Conservation (phyloP, 208 protist species). For the Leishmania martiniquensis region DNA sequence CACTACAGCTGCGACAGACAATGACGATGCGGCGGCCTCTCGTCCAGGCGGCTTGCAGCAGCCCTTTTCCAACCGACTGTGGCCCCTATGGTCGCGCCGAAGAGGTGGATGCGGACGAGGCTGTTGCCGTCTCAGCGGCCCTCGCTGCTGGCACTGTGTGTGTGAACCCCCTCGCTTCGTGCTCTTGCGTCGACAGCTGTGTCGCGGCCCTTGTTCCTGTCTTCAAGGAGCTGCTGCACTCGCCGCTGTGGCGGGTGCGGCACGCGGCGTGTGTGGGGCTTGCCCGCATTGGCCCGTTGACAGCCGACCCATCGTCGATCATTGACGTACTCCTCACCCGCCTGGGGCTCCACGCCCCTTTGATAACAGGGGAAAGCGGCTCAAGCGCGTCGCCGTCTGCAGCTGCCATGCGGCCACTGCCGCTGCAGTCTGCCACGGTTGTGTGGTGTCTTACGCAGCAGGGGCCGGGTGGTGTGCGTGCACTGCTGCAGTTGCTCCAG, state of each 20-base stretch:
- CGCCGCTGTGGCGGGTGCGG: conserved; percentile 50
- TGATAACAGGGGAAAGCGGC: neutral
- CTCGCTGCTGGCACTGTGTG: conserved; percentile 49
- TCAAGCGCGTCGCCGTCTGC: neutral
- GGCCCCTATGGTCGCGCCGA: neutral
- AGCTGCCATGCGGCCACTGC: conserved; percentile 3
- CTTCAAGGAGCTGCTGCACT: conserved; percentile 32
- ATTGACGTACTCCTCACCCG: conserved; percentile 7
- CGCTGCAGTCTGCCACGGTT: conserved; percentile 37
- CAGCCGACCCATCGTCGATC: conserved; percentile 19
- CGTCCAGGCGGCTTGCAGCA: neutral
- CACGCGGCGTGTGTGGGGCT: conserved; percentile 66
- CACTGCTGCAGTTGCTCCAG: conserved; percentile 31
- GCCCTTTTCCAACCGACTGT: neutral
- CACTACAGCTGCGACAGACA: conserved; percentile 21
- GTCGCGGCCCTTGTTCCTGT: conserved; percentile 7
- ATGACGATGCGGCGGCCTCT: conserved; percentile 23
- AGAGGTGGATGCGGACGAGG: conserved; percentile 26
- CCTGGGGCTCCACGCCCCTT: neutral
- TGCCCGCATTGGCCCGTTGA: conserved; percentile 38
- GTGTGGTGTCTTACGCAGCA: conserved; percentile 63
- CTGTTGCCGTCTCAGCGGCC: conserved; percentile 48
- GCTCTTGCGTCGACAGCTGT: conserved; percentile 12
- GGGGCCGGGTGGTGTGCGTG: conserved; percentile 42
- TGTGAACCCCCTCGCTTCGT: conserved; percentile 23